Base-by-base conservation (phyloP, 306 rosid species). In the Clitoria ternatea region DNA sequence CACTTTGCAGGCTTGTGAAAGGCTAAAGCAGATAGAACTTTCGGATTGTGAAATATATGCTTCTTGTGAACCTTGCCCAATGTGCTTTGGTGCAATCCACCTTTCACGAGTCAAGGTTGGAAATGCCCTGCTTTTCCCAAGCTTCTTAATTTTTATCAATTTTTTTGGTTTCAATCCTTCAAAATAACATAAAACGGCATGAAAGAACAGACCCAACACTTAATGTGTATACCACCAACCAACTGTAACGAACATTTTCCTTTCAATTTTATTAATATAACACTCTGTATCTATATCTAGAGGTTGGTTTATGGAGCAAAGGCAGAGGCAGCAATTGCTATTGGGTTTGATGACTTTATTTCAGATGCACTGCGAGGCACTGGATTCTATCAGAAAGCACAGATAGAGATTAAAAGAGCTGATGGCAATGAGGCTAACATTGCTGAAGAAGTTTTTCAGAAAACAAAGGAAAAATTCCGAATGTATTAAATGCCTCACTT, bases 21-120 rank as follows among this genome's bases (percentile, higher is more conserved):
- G 89, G 82, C 91, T 94, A 10, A 86, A 85, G 30, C 80, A 86
- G 73, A 87, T 94, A 35, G 96, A 94, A 79, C 98, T 94, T 27
- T 80, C 98, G 17, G 87, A 89, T 33, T 94, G 98, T 53, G 98
- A 94, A 77, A 87, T 94, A 56, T 94, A 94, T 75, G 80, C 98
- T 29, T 94, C 98, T 7, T 94, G 98, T 36, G 98, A 94, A 79
- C 98, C 98, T 54, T 94, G 98, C 66, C 98, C 98, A 39, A 90
- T 89, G 98, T 93, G 98, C 84, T 93, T 90, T 35, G 98, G 98
- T 15, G 98, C 98, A 14, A 94, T 94, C 57, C 98, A 94, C 77
- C 98, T 94, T 45, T 94, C 98, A 50, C 76, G 98, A 74, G 71
- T 90, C 20, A 94, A 94, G 98, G 97, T 94, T 65, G 61, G 62